A percentile compares a stretch with the other conserved stretches of the same genome.
Evolutionary conservation across 2,329 filamentous ascomycete genomes (phyloP).

Genomic region (Phaeomoniella chlamydospora): DNA sequence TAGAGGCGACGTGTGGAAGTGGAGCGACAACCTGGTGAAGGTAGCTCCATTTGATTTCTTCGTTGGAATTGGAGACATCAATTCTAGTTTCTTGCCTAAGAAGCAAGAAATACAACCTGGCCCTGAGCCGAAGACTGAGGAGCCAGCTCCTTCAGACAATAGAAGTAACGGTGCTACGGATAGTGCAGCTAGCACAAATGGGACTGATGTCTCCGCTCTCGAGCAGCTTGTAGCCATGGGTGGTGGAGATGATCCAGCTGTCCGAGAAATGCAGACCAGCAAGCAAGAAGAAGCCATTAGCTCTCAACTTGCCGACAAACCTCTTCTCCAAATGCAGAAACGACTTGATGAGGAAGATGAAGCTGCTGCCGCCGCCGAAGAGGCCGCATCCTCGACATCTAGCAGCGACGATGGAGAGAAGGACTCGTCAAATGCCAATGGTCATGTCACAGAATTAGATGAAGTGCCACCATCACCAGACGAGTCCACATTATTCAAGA

Average conservation of each 20-base stretch:
- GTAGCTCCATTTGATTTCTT: conserved; percentile 96
- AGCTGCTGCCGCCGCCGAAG: conserved; percentile 26
- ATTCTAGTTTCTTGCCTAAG: conserved; percentile 90
- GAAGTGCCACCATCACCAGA: conserved; percentile 24
- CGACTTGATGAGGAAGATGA: conserved; percentile 76
- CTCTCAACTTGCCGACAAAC: conserved; percentile 77
- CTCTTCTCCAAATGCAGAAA: conserved; percentile 83
- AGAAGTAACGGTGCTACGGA: not conserved
- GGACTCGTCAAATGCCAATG: conserved; percentile 2
- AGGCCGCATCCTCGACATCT: conserved; percentile 12
- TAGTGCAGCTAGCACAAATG: conserved; percentile 5
- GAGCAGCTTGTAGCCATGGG: conserved; percentile 58
- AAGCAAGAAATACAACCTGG: conserved; percentile 34
- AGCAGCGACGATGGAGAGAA: conserved; percentile 21
- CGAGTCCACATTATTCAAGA: conserved; percentile 11
- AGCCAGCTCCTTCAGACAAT: not conserved
- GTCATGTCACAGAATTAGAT: conserved; percentile 18
- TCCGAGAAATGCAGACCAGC: conserved; percentile 61
- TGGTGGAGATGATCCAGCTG: conserved; percentile 50
- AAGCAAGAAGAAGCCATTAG: conserved; percentile 80
- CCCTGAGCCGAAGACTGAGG: conserved; percentile 7
- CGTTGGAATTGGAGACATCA: conserved; percentile 95
- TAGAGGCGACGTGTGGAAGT: conserved; percentile 89
- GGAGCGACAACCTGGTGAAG: conserved; percentile 85
- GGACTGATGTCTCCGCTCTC: conserved; percentile 16